These are phyloP conservation scores for Canna indica DNA, from an alignment of 176 grass and related monocot genomes.

Conservation along the genomic window DNA sequence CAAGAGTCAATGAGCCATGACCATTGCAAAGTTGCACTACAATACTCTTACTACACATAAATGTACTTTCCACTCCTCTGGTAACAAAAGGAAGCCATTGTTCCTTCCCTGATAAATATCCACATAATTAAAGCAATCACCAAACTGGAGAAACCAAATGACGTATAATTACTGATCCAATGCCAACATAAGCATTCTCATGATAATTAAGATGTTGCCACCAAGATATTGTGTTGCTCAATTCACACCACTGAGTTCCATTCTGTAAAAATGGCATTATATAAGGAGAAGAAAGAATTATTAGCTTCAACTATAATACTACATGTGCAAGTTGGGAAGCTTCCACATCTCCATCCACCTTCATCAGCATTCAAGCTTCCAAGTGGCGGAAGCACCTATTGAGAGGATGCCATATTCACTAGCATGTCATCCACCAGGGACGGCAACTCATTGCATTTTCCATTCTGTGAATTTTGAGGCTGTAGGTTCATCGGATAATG, in stretches of 20 bases:
- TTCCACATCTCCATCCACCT: too few species aligned
- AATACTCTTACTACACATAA: not conserved
- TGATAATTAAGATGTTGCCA: not conserved
- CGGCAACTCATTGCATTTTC: not conserved
- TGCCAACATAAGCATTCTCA: not conserved
- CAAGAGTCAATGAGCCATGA: not conserved
- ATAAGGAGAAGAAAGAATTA: not conserved
- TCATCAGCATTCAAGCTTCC: not conserved
- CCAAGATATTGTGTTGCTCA: too few species aligned
- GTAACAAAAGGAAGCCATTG: not conserved
- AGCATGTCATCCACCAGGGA: not conserved
- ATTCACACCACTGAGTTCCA: too few species aligned
- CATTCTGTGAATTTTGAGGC: slow-evolving; percentile 41
- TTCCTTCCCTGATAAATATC: too few species aligned
- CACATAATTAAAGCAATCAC: too few species aligned
- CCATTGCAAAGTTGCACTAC: not conserved
- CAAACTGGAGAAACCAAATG: too few species aligned
- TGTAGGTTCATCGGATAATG: slow-evolving; percentile 32
- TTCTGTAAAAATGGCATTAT: too few species aligned
- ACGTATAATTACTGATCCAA: not conserved
- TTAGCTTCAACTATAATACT: not conserved
- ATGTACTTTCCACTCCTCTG: not conserved
- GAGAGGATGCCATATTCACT: not conserved
- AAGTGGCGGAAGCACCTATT: not conserved
- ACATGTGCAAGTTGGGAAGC: not conserved